Base-by-base conservation (phyloP, 192 early-diverging fungal genomes). In the Linnemannia schmuckeri region DNA sequence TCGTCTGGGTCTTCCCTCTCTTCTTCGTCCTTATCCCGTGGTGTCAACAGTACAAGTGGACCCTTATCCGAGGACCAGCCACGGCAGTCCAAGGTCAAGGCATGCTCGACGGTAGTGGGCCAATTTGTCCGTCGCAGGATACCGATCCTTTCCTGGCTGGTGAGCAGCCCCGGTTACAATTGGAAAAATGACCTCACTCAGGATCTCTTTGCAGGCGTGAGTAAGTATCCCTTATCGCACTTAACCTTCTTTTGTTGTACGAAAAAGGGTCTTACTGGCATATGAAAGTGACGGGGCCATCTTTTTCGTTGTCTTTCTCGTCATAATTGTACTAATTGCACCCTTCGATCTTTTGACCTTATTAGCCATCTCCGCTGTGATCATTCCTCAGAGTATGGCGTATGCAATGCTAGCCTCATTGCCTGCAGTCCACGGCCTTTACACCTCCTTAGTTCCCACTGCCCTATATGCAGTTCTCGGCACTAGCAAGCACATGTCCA, bases 361-460 rank as follows among this genome's bases (percentile, higher is more conserved):
- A 5, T 70, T 80, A 88, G 88, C 88, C 74, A 83, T 88, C 70
- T 83, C 88, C 15, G 79, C 79, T 12, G 82, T 89, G 42, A 81
- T 89, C 74, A 87, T 89, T 24, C 88, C 88, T 18, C 88, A 89
- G 68, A 87, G 88, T 63, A 87, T 89, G 88, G 88, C 89, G 27
- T 90, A 90, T 57, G 89, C 89, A 9, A 88, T 81, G 83, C 55
- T 90, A 12, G 89, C 89, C 5, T 80, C 80, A 8, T 30, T 90
- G 75, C 89, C 89, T 18, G 78, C 89, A 2, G 89, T 88, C 17
- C 77, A 89, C 52, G 89, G 89, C 20, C 84, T 90, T 6, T 90
- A 90, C 52, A 88, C 89, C 20, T 87, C 88, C 44, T 57, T 89
- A 33, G 84, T 80, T 71, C 81, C 88, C 2, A 81, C 81, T 2